Percentiles rank a stretch among this genome's conserved stretches.
Evolutionary conservation across 2,329 filamentous ascomycete species (phyloP).

Genomic region (Xylaria sp.): DNA sequence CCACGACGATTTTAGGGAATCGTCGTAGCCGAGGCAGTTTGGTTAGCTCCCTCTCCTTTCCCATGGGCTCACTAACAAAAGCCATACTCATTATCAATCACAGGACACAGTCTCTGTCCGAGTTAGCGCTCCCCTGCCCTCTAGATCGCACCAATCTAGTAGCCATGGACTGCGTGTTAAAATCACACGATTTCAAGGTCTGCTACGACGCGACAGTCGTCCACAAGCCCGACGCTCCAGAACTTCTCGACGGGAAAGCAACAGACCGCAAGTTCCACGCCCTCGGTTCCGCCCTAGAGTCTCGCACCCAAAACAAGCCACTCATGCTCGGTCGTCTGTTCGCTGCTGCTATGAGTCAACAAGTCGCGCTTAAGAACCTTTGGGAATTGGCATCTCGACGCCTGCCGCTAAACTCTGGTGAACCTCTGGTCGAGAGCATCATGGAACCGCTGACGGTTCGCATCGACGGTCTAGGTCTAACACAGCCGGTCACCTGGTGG

Average conservation of each 20-base stretch:
- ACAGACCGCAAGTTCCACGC: background rate
- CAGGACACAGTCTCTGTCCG: background rate
- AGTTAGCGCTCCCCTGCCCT: background rate
- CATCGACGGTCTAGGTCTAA: slow-evolving; percentile 1
- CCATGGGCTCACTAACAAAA: slow-evolving; percentile 5
- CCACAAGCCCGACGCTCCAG: background rate
- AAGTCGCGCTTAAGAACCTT: background rate
- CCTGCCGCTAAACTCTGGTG: slow-evolving; percentile 7
- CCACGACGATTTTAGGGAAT: slow-evolving; percentile 16
- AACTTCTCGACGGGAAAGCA: slow-evolving; percentile 10
- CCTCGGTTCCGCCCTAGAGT: background rate
- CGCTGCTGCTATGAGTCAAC: slow-evolving; percentile 7
- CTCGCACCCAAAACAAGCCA: background rate
- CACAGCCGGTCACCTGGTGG: background rate
- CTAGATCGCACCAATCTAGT: background rate
- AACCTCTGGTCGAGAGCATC: slow-evolving; percentile 6
- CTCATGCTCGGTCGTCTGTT: background rate
- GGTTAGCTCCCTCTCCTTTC: slow-evolving; percentile 6
- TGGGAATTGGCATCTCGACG: background rate
- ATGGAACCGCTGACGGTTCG: slow-evolving; percentile 14
- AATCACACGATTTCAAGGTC: slow-evolving; percentile 1
- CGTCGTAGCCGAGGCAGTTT: slow-evolving; percentile 10
- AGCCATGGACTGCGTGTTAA: slow-evolving; percentile 5
- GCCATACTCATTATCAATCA: background rate
- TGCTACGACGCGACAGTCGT: slow-evolving; percentile 7